Evolutionary conservation across 352 stramenopile species (phyloP).

Genomic region (Globisporangium perplexum): DNA sequence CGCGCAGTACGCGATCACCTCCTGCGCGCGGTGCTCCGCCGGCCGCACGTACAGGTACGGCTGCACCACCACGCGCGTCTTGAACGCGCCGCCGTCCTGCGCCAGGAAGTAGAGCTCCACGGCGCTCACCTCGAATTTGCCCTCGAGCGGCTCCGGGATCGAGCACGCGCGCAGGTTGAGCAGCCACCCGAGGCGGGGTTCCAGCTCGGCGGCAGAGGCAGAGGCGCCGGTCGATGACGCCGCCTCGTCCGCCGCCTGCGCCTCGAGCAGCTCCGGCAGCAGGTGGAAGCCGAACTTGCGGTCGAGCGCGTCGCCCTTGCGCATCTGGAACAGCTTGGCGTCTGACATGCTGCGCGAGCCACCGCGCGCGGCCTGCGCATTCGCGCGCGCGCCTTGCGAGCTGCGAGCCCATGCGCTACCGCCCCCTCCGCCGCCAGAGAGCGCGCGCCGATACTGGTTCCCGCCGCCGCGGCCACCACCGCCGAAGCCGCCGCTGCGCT

Average conservation of each 20-base stretch:
- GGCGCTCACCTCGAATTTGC: slow-evolving; percentile 81
- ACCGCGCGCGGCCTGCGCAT: slow-evolving; percentile 27
- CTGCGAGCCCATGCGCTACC: slow-evolving; percentile 61
- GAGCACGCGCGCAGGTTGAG: slow-evolving; percentile 63
- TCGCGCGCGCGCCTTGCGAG: slow-evolving; percentile 69
- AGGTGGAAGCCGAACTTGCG: slow-evolving; percentile 62
- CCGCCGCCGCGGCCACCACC: slow-evolving; percentile 1
- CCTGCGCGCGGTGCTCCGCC: slow-evolving; percentile 49
- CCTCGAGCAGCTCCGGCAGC: slow-evolving; percentile 47
- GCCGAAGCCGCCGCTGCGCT: slow-evolving; percentile 8
- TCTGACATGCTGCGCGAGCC: slow-evolving; percentile 50
- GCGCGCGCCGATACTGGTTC: slow-evolving; percentile 43
- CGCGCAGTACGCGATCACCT: slow-evolving; percentile 77
- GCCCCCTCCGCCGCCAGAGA: slow-evolving; percentile 22
- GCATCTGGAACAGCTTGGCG: slow-evolving; percentile 45
- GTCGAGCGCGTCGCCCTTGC: slow-evolving; percentile 65
- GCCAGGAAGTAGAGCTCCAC: slow-evolving; percentile 96
- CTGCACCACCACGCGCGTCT: slow-evolving; percentile 92
- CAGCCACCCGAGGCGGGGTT: slow-evolving; percentile 57
- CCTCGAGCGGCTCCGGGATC: slow-evolving; percentile 44
- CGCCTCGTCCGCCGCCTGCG: slow-evolving; percentile 26
- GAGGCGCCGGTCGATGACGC: neutral
- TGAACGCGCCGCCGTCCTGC: slow-evolving; percentile 93
- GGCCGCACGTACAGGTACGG: slow-evolving; percentile 96
- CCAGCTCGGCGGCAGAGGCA: slow-evolving; percentile 6